Evolutionary conservation across 1,284 basidiomycete genomes (phyloP), one percentile per base, ranked within the genome.

Genomic region (Exobasidium cylindrosporum): DNA sequence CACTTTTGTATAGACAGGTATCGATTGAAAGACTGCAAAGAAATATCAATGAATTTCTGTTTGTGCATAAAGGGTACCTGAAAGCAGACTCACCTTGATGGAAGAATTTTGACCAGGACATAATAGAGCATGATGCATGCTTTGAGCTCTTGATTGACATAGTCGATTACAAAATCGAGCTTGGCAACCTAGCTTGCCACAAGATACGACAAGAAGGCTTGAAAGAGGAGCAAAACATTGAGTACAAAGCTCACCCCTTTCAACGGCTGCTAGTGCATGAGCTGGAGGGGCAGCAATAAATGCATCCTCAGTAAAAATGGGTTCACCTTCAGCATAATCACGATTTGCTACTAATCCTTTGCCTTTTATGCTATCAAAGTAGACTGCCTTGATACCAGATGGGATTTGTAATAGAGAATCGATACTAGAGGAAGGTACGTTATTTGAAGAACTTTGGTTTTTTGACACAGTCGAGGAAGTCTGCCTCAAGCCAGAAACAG

Each of bases 341-440:
- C 86, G 84, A 28, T 81, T 85, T 1, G 90, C 89, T 0, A 93
- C 85, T 30, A 94, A 82, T 0, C 92, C 92, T 73, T 94, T 93
- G 7, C 91, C 91, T 74, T 89, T 91, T 64, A 83, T 82, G 58
- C 84, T 83, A 55, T 86, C 83, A 74, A 91, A 92, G 81, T 87
- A 85, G 72, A 84, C 84, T 1, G 89, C 88, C 58, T 85, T 83
- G 11, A 90, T 84, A 14, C 70, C 70, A 1, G 62, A 0, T 0
- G 74, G 73, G 10, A 76, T 47, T 13, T 55, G 1, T n/a, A 77
- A 40, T 23, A 29, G 11, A 7, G 60, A 1, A 58, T 77, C 75
- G 62, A 76, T 65, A 23, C 45, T 60, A 1, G 75, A 77, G 0
- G 56, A 24, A 24, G 47, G 47, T 24, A 50, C 26, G 4, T 50